phyloP scores from a whole-genome alignment of 139 green algal genomes.

The Chlamydomonas incerta region DNA sequence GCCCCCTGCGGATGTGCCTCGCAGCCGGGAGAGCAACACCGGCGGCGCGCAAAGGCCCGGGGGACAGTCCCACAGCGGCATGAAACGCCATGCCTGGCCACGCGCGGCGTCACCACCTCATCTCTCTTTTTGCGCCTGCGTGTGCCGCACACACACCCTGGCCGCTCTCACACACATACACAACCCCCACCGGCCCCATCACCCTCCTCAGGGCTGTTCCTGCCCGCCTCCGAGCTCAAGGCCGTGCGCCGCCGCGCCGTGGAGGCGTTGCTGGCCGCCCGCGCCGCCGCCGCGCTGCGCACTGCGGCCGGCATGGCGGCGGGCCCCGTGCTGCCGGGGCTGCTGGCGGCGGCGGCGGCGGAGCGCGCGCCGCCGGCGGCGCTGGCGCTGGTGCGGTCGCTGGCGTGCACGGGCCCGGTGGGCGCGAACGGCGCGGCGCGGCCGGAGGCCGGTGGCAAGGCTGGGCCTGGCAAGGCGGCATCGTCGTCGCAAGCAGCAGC shows the following conservation, averaged over 20 bases:
- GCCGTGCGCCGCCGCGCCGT: slow-evolving; percentile 71
- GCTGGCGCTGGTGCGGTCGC: not conserved
- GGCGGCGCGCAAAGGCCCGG: slow-evolving; percentile 30
- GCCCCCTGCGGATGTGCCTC: slow-evolving; percentile 24
- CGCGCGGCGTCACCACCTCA: no score
- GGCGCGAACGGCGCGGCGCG: no score
- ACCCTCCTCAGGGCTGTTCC: slow-evolving; percentile 66
- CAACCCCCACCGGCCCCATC: not conserved
- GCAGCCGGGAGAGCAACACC: slow-evolving; percentile 21
- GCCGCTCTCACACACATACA: no score
- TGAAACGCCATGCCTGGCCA: no score
- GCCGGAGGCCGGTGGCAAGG: no score
- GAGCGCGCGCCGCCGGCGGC: not conserved
- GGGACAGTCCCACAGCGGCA: not conserved
- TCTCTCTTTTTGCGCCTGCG: no score
- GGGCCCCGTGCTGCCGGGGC: slow-evolving; percentile 48
- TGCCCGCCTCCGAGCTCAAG: slow-evolving; percentile 74
- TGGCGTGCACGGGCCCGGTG: not conserved
- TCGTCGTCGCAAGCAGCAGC: not conserved
- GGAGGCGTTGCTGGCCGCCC: slow-evolving; percentile 58
- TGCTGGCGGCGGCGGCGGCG: slow-evolving; percentile 46
- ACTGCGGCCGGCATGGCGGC: slow-evolving; percentile 41
- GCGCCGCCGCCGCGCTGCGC: not conserved
- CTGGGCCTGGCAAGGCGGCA: no score
- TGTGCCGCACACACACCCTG: no score